Base-by-base conservation (phyloP, 2,329 filamentous ascomycete genomes). In the Phialemoniopsis sp. region DNA sequence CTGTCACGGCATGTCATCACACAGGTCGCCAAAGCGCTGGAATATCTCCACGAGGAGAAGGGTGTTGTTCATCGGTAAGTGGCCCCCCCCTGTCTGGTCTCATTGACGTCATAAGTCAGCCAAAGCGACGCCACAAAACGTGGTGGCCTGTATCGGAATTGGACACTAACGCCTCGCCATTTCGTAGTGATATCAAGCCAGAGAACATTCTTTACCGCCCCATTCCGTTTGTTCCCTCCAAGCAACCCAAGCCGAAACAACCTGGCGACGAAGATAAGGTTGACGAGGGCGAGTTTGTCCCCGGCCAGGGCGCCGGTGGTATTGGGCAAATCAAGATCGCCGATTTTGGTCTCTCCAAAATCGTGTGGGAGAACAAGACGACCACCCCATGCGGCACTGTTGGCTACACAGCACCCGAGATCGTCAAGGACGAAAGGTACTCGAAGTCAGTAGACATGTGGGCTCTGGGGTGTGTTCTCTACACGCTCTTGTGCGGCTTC, bases 371-470 rank as follows among this genome's bases (percentile, higher is more conserved):
- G 54, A 93, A 82, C 51, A 87, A 95, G 58, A 98, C 93, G 9
- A 97, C 96, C 88, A 98, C 93, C 4, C 93, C 93, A n/a, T 98
- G 93, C 61, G 93, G 93, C 42, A 98, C 93, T 0, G 93, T 97
- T 41, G 93, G 93, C 32, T 98, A 98, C 66, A 97, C 93, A 4
- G 93, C 93, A 4, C 93, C 93, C 8, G 93, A 98, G 59, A 98
- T 98, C 46, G 93, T 98, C 60, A 97, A 97, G 67, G 93, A 98
- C 64, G 93, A 98, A 66, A 82, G 90, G 16, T 98, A 98, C 64
- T 97, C 91, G 29, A 98, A 97, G 72, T 94, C 89, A 37, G 93
- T 98, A 34, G 93, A 98, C 57, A 98, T 98, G 93, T 98, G 93
- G 93, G 93, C 93, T 4, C 67, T 98, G 26, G 93, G 93, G 13